Evolutionary conservation across 768 basidiomycete species (phyloP), one percentile per base, ranked within the genome.

Genomic region (Amylocystis lapponica): DNA sequence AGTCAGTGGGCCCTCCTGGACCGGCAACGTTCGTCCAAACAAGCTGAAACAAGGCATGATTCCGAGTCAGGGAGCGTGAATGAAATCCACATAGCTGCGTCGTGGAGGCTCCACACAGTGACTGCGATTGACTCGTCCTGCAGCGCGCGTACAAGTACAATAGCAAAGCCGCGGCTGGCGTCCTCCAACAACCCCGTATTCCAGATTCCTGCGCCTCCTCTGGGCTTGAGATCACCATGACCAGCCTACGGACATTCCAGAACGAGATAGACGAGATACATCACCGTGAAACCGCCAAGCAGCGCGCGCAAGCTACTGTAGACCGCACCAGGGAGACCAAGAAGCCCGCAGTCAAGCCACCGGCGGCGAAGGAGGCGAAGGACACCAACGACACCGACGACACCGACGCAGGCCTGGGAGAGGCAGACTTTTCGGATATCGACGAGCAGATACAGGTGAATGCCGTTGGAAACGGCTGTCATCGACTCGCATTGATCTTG

Each of bases 251-350:
- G 29, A 72, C 71, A 13, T 82, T 83, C 53, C 86, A 90, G 62
- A 73, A 64, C 54, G 85, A 87, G 64, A 90, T 89, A 48, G 81
- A 88, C 48, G 77, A 84, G 51, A 83, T 88, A 54, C 78, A 79
- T 45, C 69, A 74, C 52, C 76, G 81, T 38, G 84, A 87, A 62
- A 65, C 78, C 34, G 65, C 72, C 23, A 86, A 75, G 61, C 81
- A 86, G 50, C 76, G 83, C 30, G 61, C 63, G 9, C 67, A 69
- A 12, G 49, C 59, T 22, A 36, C 52, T 46, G 59, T 54, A 58
- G 56, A 65, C 48, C 35, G 52, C 35, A 48, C 51, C 29, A 57
- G 51, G 49, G 54, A 54, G 31, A 54, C 30, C 46, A 54, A 70
- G 43, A 76, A 75, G 56, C 54, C 58, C 20, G 70, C 72, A 45